Evolutionary conservation across 371 early-diverging fungal genomes (phyloP).

Genomic region (Sporodiniella umbellata): DNA sequence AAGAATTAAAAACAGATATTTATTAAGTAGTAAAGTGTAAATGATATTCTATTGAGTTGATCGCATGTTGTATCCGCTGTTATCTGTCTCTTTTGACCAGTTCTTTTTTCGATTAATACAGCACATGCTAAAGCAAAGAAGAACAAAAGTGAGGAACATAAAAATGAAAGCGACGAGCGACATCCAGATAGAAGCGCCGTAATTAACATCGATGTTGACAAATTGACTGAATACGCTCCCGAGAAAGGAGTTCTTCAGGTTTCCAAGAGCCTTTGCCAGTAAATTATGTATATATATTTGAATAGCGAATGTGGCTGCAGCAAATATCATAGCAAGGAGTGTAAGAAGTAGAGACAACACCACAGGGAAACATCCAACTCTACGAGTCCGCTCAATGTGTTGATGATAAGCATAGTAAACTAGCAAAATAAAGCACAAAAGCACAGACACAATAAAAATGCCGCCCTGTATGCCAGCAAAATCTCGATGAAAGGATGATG

Average conservation of each 20-base stretch:
- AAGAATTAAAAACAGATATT: neutral
- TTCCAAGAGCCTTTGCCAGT: conserved; percentile 1
- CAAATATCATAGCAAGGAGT: conserved; percentile 6
- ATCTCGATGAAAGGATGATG: conserved; percentile 2
- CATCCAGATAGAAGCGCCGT: conserved; percentile 22
- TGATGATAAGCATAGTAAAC: conserved; percentile 6
- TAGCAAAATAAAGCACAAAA: conserved; percentile 13
- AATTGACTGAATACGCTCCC: conserved; percentile 5
- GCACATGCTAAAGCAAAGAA: conserved; percentile 12
- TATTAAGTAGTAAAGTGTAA: too few relatives aligned
- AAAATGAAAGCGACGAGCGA: conserved; percentile 16
- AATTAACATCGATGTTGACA: neutral
- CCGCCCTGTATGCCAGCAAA: conserved; percentile 12
- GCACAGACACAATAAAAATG: conserved; percentile 16
- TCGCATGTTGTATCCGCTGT: neutral
- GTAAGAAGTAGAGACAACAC: neutral
- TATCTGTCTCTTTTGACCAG: neutral
- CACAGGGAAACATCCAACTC: conserved; percentile 1
- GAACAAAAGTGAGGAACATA: conserved; percentile 11
- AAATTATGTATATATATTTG: conserved; percentile 8
- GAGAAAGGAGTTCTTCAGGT: neutral
- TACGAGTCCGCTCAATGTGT: neutral
- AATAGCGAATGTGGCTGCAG: conserved; percentile 9
- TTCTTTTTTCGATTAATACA: conserved; percentile 1
- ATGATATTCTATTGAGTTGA: neutral